phyloP scores from a whole-genome alignment of 192 early-diverging fungal species.

The Diversispora epigaea region DNA sequence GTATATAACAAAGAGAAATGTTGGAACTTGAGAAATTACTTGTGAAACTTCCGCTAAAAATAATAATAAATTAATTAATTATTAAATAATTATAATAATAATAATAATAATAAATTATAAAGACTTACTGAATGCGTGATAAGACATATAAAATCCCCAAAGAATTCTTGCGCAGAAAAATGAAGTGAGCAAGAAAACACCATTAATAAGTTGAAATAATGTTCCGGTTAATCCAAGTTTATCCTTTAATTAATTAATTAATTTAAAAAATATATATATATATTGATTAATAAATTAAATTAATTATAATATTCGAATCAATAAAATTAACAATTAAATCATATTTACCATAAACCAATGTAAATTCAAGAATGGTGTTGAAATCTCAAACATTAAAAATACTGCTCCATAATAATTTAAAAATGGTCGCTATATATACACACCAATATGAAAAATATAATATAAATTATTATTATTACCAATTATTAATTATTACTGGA shows the following conservation, averaged over 20 bases:
- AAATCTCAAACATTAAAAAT: conserved; percentile 90
- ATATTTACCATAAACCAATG: conserved; percentile 70
- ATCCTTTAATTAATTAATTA: conserved; percentile 49
- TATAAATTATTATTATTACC: background rate
- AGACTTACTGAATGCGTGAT: conserved; percentile 55
- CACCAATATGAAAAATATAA: background rate
- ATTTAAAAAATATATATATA: background rate
- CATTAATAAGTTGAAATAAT: conserved; percentile 79
- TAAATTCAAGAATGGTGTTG: conserved; percentile 86
- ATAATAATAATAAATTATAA: conserved; percentile 29
- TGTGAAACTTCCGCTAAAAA: conserved; percentile 29
- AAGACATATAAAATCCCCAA: conserved; percentile 76
- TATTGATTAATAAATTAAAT: background rate
- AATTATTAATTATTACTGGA: no score
- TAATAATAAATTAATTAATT: background rate
- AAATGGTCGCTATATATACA: conserved; percentile 65
- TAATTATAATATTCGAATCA: background rate
- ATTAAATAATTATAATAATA: background rate
- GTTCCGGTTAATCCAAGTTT: conserved; percentile 83
- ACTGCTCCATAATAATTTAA: conserved; percentile 83
- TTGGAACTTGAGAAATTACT: conserved; percentile 41
- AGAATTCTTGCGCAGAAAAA: conserved; percentile 78
- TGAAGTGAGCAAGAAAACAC: conserved; percentile 65
- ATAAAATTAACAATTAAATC: background rate
- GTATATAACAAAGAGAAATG: conserved; percentile 50